Percentiles rank a stretch among this genome's conserved stretches.
Evolutionary conservation across 345 rosid species (phyloP).

Genomic region (Reutealis trisperma): DNA sequence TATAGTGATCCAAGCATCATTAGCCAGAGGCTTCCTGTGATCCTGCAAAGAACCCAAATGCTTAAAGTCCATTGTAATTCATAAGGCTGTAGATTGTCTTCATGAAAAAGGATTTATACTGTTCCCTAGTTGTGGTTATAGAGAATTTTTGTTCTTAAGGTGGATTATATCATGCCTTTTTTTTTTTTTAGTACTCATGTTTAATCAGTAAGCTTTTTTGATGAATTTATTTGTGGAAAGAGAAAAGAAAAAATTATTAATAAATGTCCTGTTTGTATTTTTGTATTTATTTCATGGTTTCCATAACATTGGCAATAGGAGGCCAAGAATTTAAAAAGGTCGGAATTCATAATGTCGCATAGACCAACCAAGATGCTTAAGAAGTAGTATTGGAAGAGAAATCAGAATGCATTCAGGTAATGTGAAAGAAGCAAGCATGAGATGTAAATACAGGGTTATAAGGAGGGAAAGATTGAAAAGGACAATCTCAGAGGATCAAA

Average conservation of each 20-base stretch:
- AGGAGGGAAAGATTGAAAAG: not conserved
- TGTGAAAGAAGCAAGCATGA: not conserved
- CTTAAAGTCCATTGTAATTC: conserved; percentile 51
- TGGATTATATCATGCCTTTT: conserved; percentile 14
- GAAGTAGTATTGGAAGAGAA: not conserved
- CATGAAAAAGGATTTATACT: conserved; percentile 15
- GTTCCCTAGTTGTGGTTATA: conserved; percentile 20
- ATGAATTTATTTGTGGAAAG: conserved; percentile 2
- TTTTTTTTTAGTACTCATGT: not conserved
- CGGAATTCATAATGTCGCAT: not conserved
- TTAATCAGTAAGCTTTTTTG: conserved; percentile 10
- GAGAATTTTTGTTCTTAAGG: not conserved
- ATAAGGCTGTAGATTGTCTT: conserved; percentile 29
- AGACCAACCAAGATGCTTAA: not conserved
- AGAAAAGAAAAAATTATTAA: not conserved
- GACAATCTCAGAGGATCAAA: not conserved
- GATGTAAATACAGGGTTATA: not conserved
- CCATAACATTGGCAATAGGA: not conserved
- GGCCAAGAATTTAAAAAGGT: not conserved
- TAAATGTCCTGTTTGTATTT: not conserved
- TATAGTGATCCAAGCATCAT: conserved; percentile 83
- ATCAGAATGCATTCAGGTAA: not conserved
- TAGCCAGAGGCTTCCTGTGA: conserved; percentile 81
- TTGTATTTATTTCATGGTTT: not conserved
- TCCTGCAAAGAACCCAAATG: conserved; percentile 71